Evolutionary conservation across 1,284 basidiomycete genomes (phyloP).

Genomic region (Ustilago sp.): DNA sequence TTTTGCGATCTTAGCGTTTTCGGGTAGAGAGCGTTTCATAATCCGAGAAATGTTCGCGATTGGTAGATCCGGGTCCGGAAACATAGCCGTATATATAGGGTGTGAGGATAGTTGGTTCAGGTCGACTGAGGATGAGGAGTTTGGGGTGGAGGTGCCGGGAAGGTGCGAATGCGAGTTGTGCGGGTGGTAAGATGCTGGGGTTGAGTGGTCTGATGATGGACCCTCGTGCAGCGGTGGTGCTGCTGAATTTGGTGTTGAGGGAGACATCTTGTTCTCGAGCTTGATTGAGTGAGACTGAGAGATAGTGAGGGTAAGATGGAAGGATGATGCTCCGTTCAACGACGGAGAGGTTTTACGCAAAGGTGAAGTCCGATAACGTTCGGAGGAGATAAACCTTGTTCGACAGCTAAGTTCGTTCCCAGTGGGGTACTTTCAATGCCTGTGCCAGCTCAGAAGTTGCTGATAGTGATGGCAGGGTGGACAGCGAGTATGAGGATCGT

Average conservation of each 20-base stretch:
- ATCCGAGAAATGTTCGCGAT: conserved; percentile 95
- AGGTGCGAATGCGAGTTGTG: background rate
- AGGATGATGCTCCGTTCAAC: too few relatives aligned
- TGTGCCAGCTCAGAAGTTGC: too few relatives aligned
- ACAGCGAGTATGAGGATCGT: background rate
- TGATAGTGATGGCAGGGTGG: background rate
- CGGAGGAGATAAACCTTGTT: too few relatives aligned
- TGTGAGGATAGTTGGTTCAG: conserved; percentile 24
- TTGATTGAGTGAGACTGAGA: too few relatives aligned
- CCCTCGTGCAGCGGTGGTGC: background rate
- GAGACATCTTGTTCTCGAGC: background rate
- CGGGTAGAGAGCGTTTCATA: conserved; percentile 89
- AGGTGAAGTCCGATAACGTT: too few relatives aligned
- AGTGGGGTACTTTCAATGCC: too few relatives aligned
- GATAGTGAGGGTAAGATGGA: too few relatives aligned
- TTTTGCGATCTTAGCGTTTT: conserved; percentile 94
- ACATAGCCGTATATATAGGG: conserved; percentile 40
- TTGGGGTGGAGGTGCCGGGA: conserved; percentile 22
- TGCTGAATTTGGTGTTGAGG: conserved; percentile 7
- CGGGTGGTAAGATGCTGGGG: conserved; percentile 18
- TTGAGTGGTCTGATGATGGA: conserved; percentile 11
- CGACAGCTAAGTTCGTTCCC: too few relatives aligned
- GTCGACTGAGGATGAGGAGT: conserved; percentile 27
- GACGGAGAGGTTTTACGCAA: too few relatives aligned
- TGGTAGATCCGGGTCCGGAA: conserved; percentile 55